Conservation (phyloP, 352 stramenopile genomes). For the Pilasporangium apinafurcum region DNA sequence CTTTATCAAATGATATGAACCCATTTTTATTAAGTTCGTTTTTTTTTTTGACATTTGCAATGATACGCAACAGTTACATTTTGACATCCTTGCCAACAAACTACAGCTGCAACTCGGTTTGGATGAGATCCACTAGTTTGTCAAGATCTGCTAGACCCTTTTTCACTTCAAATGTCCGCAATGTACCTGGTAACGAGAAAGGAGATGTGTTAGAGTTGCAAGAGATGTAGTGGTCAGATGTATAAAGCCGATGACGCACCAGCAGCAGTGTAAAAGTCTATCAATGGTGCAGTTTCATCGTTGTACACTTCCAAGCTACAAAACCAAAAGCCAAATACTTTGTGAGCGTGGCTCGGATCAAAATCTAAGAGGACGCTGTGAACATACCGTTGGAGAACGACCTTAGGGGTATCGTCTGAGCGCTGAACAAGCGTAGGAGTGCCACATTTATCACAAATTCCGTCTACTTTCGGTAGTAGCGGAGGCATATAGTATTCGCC, state of each 20-base stretch:
- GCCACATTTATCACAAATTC: constrained; percentile 78
- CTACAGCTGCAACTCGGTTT: constrained; percentile 49
- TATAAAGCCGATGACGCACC: constrained; percentile 13
- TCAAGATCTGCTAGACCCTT: constrained; percentile 76
- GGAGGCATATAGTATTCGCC: constrained; percentile 88
- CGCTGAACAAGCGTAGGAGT: constrained; percentile 68
- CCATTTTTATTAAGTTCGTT: too few relatives aligned
- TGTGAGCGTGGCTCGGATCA: constrained; percentile 1
- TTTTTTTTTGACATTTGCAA: too few relatives aligned
- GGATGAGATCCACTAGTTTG: constrained; percentile 68
- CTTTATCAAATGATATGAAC: too few relatives aligned
- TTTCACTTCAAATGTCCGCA: constrained; percentile 85
- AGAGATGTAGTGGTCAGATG: not conserved
- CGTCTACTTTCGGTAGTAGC: constrained; percentile 80
- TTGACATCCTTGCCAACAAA: too few relatives aligned
- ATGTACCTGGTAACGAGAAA: constrained; percentile 23
- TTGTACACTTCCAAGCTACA: constrained; percentile 84
- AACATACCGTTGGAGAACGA: constrained; percentile 62
- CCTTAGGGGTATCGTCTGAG: constrained; percentile 72
- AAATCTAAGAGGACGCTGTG: not conserved
- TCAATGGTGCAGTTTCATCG: constrained; percentile 78
- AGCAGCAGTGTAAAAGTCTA: constrained; percentile 82
- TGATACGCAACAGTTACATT: too few relatives aligned
- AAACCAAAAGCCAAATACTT: not conserved
- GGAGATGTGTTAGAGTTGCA: not conserved